Evolutionary conservation across 352 stramenopile species (phyloP), one percentile per base, ranked within the genome.

Genomic region (Globisporangium heterothallicum): DNA sequence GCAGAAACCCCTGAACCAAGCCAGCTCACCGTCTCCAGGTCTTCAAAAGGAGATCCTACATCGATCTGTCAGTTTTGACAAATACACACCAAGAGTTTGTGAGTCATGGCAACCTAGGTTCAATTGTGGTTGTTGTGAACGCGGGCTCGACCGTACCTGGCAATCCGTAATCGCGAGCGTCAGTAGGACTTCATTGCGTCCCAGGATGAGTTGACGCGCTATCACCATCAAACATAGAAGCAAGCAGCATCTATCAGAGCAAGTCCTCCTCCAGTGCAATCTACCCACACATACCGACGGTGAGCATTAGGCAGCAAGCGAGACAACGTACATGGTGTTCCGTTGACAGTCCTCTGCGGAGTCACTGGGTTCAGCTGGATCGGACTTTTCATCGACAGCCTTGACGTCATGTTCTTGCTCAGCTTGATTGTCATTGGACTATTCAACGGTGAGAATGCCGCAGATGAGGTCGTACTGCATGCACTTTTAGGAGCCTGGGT

Each of bases 1-100:
- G 77, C 79, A 19, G 79, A 87, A 3, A 89, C 65, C 0, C 83
- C 83, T 42, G 72, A 56, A 19, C 83, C 83, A 29, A 94, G 69
- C 70, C 72, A 88, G 3, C 58, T 58, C 26, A 87, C 60, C 7
- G 50, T 78, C 48, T 86, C 67, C 6, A 92, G 46, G 6, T 76
- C 61, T 21, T 86, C 72, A 54, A 84, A 85, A 25, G 54, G 56
- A 43, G 48, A 51, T 43, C 40, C 49, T 5, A 59, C 24, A 9
- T 45, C 29, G 14, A 25, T 35, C 46, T 61, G 9, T 26, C 29
- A 65, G 34, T 42, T 40, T 18, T 56, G 12, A 53, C 48, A 1
- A 24, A 42, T 21, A 24, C 36, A 41, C 24, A 36, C 4, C 41
- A 4, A 19, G 22, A 19, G n/a, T 3, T 12, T 42, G 18, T 44